phyloP scores from a whole-genome alignment of 2,329 filamentous ascomycete genomes.

The Colletotrichum sp. region DNA sequence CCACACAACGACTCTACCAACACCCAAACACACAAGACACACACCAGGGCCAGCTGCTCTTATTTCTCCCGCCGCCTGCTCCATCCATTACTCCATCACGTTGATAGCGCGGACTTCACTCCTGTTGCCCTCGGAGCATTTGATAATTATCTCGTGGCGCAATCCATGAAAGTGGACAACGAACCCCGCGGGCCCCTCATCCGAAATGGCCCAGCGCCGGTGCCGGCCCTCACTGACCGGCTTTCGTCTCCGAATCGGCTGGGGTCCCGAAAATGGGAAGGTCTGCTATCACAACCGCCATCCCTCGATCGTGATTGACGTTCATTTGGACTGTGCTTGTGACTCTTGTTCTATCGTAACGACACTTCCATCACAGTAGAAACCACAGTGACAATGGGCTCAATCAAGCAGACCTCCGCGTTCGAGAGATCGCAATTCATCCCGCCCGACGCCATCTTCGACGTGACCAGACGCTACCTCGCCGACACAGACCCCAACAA shows the following conservation, averaged over 20 bases:
- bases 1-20: neutral
- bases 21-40: neutral
- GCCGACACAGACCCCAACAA: conserved; percentile 35
- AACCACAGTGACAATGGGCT: neutral
- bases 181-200: conserved; percentile 5
- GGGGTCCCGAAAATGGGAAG: neutral
- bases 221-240: conserved; percentile 7
- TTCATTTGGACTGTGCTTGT: neutral
- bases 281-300: neutral
- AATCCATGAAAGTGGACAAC: neutral
- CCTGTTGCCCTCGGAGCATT: conserved; percentile 3
- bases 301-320: neutral
- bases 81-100: neutral
- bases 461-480: conserved; percentile 35
- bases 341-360: neutral
- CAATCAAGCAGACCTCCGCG: conserved; percentile 4
- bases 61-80: neutral
- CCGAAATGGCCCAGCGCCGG: conserved; percentile 2
- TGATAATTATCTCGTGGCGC: neutral
- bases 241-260: conserved; percentile 9
- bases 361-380: neutral
- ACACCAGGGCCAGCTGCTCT: neutral
- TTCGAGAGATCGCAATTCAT: conserved; percentile 29
- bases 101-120: neutral
- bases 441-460: conserved; percentile 37